These are phyloP conservation scores for Musa beccarii DNA, from an alignment of 176 grass and related monocot species.

Conservation along the genomic window DNA sequence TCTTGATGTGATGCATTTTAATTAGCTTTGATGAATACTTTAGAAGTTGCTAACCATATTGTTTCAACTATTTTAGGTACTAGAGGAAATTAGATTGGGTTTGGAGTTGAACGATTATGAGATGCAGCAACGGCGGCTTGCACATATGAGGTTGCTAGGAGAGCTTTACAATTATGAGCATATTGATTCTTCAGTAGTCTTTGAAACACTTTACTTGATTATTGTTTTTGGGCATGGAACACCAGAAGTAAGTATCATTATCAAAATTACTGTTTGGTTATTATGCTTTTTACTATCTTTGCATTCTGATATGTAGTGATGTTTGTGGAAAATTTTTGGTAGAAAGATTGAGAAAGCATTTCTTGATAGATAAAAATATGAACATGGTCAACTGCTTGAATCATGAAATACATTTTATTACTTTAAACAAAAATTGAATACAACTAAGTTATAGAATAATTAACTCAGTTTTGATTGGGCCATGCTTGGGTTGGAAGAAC, in stretches of 20 bases:
- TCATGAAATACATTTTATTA: neutral
- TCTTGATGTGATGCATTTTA: neutral
- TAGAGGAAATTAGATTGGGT: slow-evolving; percentile 90
- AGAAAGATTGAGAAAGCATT: neutral
- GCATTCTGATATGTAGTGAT: slow-evolving; percentile 1
- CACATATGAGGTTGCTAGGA: slow-evolving; percentile 89
- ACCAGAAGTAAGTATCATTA: slow-evolving; percentile 66
- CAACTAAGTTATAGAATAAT: neutral
- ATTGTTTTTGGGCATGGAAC: slow-evolving; percentile 73
- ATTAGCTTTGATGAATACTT: neutral
- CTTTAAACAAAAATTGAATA: neutral
- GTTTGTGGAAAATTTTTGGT: neutral
- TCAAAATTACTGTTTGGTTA: slow-evolving; percentile 12
- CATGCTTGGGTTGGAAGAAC: no score
- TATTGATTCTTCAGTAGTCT: slow-evolving; percentile 85
- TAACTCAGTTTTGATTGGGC: no score
- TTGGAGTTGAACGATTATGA: slow-evolving; percentile 93
- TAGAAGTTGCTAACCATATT: neutral
- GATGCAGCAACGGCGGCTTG: slow-evolving; percentile 83
- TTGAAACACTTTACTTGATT: slow-evolving; percentile 87
- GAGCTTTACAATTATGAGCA: slow-evolving; percentile 93
- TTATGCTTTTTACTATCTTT: slow-evolving; percentile 11
- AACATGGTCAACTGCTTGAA: neutral
- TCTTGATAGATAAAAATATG: neutral
- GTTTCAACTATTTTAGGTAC: slow-evolving; percentile 56